phyloP scores from a whole-genome alignment of 108 stramenopile species.

The Nitzschia palea region DNA sequence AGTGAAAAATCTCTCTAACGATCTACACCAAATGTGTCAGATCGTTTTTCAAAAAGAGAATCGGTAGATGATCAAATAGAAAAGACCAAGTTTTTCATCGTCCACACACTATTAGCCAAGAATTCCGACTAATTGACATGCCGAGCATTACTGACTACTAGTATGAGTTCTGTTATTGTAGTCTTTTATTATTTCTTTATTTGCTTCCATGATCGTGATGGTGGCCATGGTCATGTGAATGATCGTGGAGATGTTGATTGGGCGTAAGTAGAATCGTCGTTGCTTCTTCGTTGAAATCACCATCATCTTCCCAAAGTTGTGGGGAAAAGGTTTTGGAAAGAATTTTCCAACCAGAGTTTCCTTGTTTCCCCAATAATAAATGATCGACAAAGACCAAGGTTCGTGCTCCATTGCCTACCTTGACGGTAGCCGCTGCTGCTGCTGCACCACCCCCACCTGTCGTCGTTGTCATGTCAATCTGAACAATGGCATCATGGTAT shows the following conservation, averaged over 20 bases:
- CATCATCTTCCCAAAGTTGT: conserved; percentile 14
- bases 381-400: conserved; percentile 26
- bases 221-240: neutral
- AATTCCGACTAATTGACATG: no score
- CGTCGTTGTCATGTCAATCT: conserved; percentile 8
- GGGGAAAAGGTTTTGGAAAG: conserved; percentile 34
- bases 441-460: neutral
- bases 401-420: conserved; percentile 32
- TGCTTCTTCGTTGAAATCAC: neutral
- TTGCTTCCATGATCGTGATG: neutral
- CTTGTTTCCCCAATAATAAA: conserved; percentile 20
- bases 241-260: neutral
- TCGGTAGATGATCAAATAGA: no score
- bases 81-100: no score
- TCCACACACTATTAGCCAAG: no score
- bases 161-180: no score
- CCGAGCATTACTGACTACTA: no score
- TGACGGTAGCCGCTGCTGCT: conserved; percentile 25
- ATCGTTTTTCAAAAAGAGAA: no score
- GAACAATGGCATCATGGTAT: conserved; percentile 20
- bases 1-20: no score
- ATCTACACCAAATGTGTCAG: no score
- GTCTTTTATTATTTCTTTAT: no score
- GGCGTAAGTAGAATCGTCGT: neutral
- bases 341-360: conserved; percentile 9